These are phyloP conservation scores for Coprinellus micaceus DNA, from an alignment of 768 basidiomycete genomes.

Conservation along the genomic window DNA sequence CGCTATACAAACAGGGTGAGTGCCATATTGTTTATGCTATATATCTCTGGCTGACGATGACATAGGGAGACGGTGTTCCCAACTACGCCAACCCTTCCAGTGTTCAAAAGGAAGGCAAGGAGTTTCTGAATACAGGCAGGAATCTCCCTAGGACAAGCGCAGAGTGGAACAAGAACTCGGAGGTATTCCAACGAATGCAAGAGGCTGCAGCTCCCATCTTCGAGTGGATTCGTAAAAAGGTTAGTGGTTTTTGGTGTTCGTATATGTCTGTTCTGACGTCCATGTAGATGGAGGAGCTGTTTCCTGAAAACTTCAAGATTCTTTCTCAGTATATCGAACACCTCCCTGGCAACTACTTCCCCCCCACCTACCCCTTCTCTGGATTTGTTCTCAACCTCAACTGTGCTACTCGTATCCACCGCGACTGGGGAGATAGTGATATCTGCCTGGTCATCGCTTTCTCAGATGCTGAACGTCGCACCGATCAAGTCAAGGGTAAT, in stretches of 20 bases:
- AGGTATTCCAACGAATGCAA: neutral
- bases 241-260: neutral
- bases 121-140: neutral
- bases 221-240: neutral
- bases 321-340: constrained; percentile 16
- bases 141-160: neutral
- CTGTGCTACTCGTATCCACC: constrained; percentile 17
- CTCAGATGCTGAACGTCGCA: neutral
- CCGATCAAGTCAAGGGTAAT: constrained; percentile 5
- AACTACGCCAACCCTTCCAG: neutral
- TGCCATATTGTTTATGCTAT: neutral
- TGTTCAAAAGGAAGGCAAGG: neutral
- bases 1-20: neutral
- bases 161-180: neutral
- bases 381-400: constrained; percentile 25
- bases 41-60: neutral
- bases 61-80: neutral
- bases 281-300: constrained; percentile 15
- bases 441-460: constrained; percentile 18
- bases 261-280: neutral
- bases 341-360: constrained; percentile 16
- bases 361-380: constrained; percentile 21
- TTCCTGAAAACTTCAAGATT: constrained; percentile 18
- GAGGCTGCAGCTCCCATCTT: neutral
- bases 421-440: constrained; percentile 21